Base-by-base conservation (phyloP, 805 yeast genomes). In the Blastobotrys peoriensis region DNA sequence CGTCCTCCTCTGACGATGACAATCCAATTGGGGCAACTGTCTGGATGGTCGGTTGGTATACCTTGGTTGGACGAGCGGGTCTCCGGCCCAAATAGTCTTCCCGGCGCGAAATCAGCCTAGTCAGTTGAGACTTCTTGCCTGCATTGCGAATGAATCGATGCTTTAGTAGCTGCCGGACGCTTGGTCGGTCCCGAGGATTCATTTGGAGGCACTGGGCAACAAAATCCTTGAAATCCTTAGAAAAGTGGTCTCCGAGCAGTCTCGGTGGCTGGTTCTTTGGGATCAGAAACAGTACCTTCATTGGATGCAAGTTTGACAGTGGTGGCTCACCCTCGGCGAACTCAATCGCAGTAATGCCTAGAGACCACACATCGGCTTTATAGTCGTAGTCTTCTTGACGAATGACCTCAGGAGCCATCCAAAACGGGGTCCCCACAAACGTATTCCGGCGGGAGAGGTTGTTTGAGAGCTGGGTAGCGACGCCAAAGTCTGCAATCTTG, bases 361-460 rank as follows among this genome's bases (percentile, higher is more conserved):
- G 64, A 5, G 86, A 80, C 93, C 93, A 83, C 2, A 83, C 73
- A 61, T 83, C 93, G 0, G 91, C 89, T 41, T 77, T 73, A 43
- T 75, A 81, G n/a, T 79, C 77, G 52, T 79, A 76, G 49, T 74
- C 77, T 51, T 77, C 95, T 63, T 91, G 97, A 67, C 86, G 75
- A 33, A 91, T 91, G 25, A 91, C 98, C 63, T 91, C 98, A 0
- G 98, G 98, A 0, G 98, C 97, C 98, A 93, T 93, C 98, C 98
- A 93, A 61, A 88, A 93, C 17, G 73, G 73, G 3, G 73, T 68
- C 2, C 73, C 73, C 5, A 69, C 73, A 54, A 68, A 69, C 10
- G 73, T 68, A 48, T 68, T 66, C 33, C 73, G 50, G 4, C 78
- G 70, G 15, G 76, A 70, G 46, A 77, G 65, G 53, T 76, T 71